Evolutionary conservation across 768 basidiomycete species (phyloP), one percentile per base, ranked within the genome.

Genomic region (Scleroderma citrinum): DNA sequence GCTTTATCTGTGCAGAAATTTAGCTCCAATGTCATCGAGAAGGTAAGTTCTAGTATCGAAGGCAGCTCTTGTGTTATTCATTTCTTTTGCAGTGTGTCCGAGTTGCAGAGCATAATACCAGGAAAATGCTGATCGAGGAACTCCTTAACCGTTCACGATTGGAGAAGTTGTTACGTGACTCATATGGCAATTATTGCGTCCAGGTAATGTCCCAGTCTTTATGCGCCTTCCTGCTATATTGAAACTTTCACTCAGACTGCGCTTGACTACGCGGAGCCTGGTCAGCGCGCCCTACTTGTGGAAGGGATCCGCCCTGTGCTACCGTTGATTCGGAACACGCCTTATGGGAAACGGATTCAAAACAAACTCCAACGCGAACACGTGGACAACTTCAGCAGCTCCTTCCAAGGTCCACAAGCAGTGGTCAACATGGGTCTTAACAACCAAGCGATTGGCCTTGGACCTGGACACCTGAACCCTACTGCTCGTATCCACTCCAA

Each of bases 1-100:
- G 92, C 92, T 5, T 73, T 99, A 46, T 98, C 94, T 5, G 95
- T 97, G 14, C 96, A 99, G 68, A 99, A 99, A 71, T 99, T 99
- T 72, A 95, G 92, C 54, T 97, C 95, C 53, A 99, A 99, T 66
- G 96, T 99, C 52, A 94, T 96, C 54, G 94, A 96, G 72, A 96
- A 96, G 78, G 88, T 87, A 34, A 10, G 69, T 52, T 0, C 12
- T 17, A 0, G n/a, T 24, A 10, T 24, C n/a, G 14, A 13, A 3
- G 8, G 1, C 24, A 46, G 40, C 37, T 40, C 49, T 11, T 23
- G 30, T 41, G 7, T 49, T 34, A 12, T 48, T 24, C 40, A 5
- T 45, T 42, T 52, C 7, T 20, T 19, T 17, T 54, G 13, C 39
- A 84, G 82, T 85, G 82, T 57, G 67, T 99, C 62, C 93, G 96